Evolutionary conservation across 2,329 filamentous ascomycete species (phyloP).

Genomic region (Aspergillus fructus): DNA sequence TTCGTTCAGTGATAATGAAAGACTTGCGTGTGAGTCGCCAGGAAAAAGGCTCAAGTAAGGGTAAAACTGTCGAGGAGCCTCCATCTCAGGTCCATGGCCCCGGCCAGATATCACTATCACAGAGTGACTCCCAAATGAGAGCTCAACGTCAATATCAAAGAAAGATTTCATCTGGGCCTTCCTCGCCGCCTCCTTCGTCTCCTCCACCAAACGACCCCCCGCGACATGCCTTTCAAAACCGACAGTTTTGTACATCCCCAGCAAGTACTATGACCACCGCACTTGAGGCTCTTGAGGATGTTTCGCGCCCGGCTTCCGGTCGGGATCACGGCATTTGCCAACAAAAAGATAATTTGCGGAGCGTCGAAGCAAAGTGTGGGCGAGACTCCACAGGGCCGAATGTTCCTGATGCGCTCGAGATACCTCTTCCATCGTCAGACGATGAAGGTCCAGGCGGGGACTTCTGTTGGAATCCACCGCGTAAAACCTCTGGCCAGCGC

Average conservation of each 20-base stretch:
- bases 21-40: slow-evolving; percentile 28
- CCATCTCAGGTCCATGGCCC: neutral
- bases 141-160: slow-evolving; percentile 14
- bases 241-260: slow-evolving; percentile 22
- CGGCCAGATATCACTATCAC: neutral
- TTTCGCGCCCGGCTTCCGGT: slow-evolving; percentile 12
- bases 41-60: slow-evolving; percentile 11
- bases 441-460: slow-evolving; percentile 34
- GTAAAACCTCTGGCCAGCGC: slow-evolving; percentile 5
- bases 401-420: slow-evolving; percentile 25
- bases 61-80: neutral
- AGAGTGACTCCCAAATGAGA: slow-evolving; percentile 8
- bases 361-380: slow-evolving; percentile 22
- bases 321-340: slow-evolving; percentile 20
- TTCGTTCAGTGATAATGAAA: slow-evolving; percentile 28
- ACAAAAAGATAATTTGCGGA: slow-evolving; percentile 26
- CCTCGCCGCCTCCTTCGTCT: slow-evolving; percentile 28
- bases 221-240: slow-evolving; percentile 13
- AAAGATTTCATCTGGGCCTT: slow-evolving; percentile 23
- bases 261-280: neutral
- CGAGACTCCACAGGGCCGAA: slow-evolving; percentile 17
- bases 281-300: slow-evolving; percentile 12
- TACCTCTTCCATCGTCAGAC: slow-evolving; percentile 41
- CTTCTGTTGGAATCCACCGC: slow-evolving; percentile 10
- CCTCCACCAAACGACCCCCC: slow-evolving; percentile 24